Conservation (phyloP, 108 stramenopile genomes). For the Nannochloropsis oceanica region DNA sequence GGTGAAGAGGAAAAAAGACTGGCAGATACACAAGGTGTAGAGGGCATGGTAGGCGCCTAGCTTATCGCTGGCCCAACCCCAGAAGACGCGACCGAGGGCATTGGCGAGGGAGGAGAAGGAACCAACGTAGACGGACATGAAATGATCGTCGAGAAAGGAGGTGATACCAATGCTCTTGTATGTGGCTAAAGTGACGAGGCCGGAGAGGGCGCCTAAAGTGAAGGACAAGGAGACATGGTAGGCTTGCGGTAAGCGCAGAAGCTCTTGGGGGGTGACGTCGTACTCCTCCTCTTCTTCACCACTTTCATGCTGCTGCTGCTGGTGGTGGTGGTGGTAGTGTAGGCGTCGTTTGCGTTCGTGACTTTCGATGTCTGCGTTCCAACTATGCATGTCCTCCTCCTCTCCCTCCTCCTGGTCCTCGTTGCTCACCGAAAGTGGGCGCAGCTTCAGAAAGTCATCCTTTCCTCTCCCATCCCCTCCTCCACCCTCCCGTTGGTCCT, state of each 20-base stretch:
- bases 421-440: no score
- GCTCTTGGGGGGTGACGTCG: not conserved
- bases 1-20: not conserved
- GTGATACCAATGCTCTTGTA: not conserved
- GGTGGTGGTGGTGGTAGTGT: not conserved
- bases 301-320: not conserved
- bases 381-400: not conserved
- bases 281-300: not conserved
- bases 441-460: not conserved
- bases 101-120: not conserved
- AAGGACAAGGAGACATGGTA: not conserved
- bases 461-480: not conserved
- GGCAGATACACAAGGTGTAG: not conserved
- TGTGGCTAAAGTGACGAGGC: not conserved
- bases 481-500: not conserved
- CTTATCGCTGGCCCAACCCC: not conserved
- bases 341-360: no score
- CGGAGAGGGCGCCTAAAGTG: not conserved
- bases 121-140: not conserved
- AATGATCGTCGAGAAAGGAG: not conserved
- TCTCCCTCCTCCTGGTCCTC: no score
- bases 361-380: no score
- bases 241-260: not conserved
- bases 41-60: not conserved
- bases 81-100: not conserved